Conservation (phyloP, 352 stramenopile genomes). For the Blastocystis hominis region DNA sequence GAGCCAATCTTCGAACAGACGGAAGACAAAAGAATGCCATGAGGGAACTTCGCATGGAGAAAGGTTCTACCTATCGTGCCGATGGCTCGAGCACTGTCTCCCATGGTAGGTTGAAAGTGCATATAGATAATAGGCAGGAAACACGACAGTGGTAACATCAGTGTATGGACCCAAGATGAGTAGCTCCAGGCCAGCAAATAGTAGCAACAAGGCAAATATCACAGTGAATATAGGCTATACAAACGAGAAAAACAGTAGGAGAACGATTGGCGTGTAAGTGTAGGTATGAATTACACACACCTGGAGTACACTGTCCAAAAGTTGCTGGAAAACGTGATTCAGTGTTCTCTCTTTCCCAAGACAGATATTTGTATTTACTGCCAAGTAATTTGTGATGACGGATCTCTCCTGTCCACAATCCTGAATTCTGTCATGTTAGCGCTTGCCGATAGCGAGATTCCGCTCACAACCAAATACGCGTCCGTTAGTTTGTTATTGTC, state of each 20-base stretch:
- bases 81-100: slow-evolving; percentile 27
- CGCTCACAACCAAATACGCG: slow-evolving; percentile 29
- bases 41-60: slow-evolving; percentile 30
- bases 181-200: not conserved
- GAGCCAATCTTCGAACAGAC: slow-evolving; percentile 44
- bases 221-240: slow-evolving; percentile 35
- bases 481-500: not conserved
- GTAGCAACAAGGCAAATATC: slow-evolving; percentile 2
- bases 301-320: slow-evolving; percentile 29
- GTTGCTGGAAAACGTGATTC: slow-evolving; percentile 44
- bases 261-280: not conserved
- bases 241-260: slow-evolving; percentile 29
- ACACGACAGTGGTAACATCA: slow-evolving; percentile 1
- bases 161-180: slow-evolving; percentile 23
- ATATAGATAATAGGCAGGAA: not conserved
- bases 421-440: slow-evolving; percentile 36
- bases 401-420: slow-evolving; percentile 9
- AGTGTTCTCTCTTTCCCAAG: slow-evolving; percentile 45
- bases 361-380: slow-evolving; percentile 11
- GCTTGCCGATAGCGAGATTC: slow-evolving; percentile 12
- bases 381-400: slow-evolving; percentile 39
- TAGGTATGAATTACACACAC: slow-evolving; percentile 6
- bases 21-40: slow-evolving; percentile 38
- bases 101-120: not conserved
- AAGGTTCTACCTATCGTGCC: slow-evolving; percentile 42